Conservation (phyloP, 2,329 filamentous ascomycete species). For the Fusarium tanahbumbuense region DNA sequence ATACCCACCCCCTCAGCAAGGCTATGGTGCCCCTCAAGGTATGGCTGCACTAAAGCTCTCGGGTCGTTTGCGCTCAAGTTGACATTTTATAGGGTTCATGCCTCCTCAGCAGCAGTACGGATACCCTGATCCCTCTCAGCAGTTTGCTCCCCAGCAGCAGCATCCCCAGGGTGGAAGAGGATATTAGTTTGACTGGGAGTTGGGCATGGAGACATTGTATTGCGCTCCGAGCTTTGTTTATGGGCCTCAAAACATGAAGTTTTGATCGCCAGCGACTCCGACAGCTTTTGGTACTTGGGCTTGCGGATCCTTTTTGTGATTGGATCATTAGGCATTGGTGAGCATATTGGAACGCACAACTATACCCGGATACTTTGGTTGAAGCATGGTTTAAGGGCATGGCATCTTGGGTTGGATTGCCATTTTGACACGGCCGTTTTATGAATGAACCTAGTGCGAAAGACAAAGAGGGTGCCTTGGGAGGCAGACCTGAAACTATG, state of each 20-base stretch:
- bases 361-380: conserved; percentile 47
- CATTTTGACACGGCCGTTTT: conserved; percentile 47
- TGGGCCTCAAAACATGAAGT: conserved; percentile 18
- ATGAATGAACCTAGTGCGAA: conserved; percentile 42
- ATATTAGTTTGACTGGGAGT: conserved; percentile 44
- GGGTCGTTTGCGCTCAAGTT: background rate
- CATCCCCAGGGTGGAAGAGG: conserved; percentile 56
- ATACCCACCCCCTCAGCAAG: conserved; percentile 51
- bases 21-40: conserved; percentile 57
- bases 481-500: conserved; percentile 26
- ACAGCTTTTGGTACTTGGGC: conserved; percentile 42
- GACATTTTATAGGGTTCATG: conserved; percentile 50
- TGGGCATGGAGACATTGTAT: conserved; percentile 8
- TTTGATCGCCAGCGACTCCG: conserved; percentile 36
- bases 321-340: conserved; percentile 44
- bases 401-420: conserved; percentile 39
- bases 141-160: conserved; percentile 52
- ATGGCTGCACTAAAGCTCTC: conserved; percentile 22
- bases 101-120: conserved; percentile 55
- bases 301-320: conserved; percentile 45
- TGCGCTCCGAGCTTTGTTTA: conserved; percentile 2
- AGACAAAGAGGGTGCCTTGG: conserved; percentile 26
- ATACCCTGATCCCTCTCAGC: conserved; percentile 60
- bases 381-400: conserved; percentile 42
- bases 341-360: conserved; percentile 47